These are phyloP conservation scores for Coffea humblotiana DNA, from an alignment of 305 asterid species.

Conservation along the genomic window DNA sequence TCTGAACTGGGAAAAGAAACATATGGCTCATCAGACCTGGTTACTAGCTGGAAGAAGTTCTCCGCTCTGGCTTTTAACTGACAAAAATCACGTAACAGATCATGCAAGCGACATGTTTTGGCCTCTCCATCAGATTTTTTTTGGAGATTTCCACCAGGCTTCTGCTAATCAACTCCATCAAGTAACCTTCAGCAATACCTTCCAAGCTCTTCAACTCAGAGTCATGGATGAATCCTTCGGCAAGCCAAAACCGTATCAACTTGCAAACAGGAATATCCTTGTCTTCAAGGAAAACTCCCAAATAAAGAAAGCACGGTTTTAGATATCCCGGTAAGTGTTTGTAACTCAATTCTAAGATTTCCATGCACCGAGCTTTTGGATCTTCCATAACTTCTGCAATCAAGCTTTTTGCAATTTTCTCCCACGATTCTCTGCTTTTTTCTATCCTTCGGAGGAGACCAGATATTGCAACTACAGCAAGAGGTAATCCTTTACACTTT, in stretches of 20 bases:
- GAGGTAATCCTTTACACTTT: constrained; percentile 31
- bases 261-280: constrained; percentile 20
- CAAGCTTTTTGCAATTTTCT: constrained; percentile 5
- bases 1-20: no score
- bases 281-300: constrained; percentile 19
- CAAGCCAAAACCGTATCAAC: constrained; percentile 26
- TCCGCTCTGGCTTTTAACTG: no score
- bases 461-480: constrained; percentile 23
- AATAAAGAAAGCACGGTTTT: constrained; percentile 31
- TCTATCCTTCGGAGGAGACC: constrained; percentile 23
- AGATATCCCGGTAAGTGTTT: constrained; percentile 25
- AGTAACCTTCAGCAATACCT: constrained; percentile 17
- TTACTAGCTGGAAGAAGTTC: no score
- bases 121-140: no score
- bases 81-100: no score
- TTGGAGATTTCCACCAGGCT: no score
- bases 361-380: constrained; percentile 15
- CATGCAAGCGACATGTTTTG: no score
- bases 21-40: no score
- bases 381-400: background rate
- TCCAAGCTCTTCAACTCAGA: constrained; percentile 6
- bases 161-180: constrained; percentile 22
- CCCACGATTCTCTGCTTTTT: constrained; percentile 11
- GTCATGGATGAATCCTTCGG: constrained; percentile 24
- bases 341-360: constrained; percentile 31